A percentile compares a stretch with the other conserved stretches of the same genome.
phyloP scores from a whole-genome alignment of 176 grass and related monocot species.

The maize (Zea mays) region Zm-B73-REFERENCE-NAM-5.0 NC_050099.1:171003501-171004000 shows the following conservation, averaged over 20 bases:
- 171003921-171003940: conserved; percentile 21
- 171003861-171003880: conserved; percentile 63
- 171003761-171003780: conserved; percentile 35
- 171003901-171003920: conserved; percentile 29
- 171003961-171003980: conserved; percentile 78
- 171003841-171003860: conserved; percentile 91
- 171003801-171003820: conserved; percentile 56
- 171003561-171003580: not conserved
- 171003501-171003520: not conserved
- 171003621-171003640: not conserved
- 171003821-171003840: conserved; percentile 63
- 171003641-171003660: not conserved
- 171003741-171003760: not conserved
- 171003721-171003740: not conserved
- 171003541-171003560: not conserved
- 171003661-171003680: not conserved
- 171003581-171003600: conserved; percentile 2
- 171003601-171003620: not conserved
- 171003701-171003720: too few relatives aligned
- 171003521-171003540: not conserved
- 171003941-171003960: not conserved
- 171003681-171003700: too few relatives aligned
- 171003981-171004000: conserved; percentile 75
- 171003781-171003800: conserved; percentile 66
- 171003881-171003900: conserved; percentile 84